phyloP scores from a whole-genome alignment of 768 basidiomycete genomes.

The Amanita phalloides region DNA sequence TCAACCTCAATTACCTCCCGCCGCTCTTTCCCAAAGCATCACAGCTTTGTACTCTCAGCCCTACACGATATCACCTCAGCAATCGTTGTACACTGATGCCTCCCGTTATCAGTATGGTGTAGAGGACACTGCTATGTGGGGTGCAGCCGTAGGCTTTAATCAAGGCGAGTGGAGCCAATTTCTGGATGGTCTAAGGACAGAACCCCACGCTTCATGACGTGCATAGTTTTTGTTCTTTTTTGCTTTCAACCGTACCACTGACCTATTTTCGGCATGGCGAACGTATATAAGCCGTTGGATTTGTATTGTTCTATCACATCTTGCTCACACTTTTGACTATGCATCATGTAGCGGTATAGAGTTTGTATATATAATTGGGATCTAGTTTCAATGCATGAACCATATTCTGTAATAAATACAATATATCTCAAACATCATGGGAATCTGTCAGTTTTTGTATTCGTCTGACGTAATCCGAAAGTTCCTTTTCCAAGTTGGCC shows the following conservation, averaged over 20 bases:
- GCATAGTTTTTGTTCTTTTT: not conserved
- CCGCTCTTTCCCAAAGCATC: conserved; percentile 11
- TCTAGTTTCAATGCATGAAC: not conserved
- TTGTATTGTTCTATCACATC: conserved; percentile 9
- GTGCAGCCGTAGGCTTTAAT: conserved; percentile 61
- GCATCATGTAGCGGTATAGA: conserved; percentile 24
- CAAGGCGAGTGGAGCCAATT: conserved; percentile 64
- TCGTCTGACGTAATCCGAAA: conserved; percentile 54
- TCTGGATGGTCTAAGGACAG: conserved; percentile 54
- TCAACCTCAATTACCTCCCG: conserved; percentile 15
- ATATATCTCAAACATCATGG: conserved; percentile 10
- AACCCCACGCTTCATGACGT: conserved; percentile 23
- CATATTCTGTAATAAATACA: not conserved
- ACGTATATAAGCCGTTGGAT: conserved; percentile 4
- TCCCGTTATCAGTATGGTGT: conserved; percentile 36
- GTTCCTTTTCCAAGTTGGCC: conserved; percentile 43
- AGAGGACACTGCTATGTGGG: conserved; percentile 65
- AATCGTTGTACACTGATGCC: conserved; percentile 27
- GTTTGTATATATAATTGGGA: conserved; percentile 15
- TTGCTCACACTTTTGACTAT: conserved; percentile 10
- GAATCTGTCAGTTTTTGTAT: conserved; percentile 54
- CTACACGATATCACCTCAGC: conserved; percentile 14
- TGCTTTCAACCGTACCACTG: conserved; percentile 6
- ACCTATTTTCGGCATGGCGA: conserved; percentile 6
- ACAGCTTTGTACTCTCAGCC: conserved; percentile 10